Conservation (phyloP, 2,329 filamentous ascomycete species). For the Diaporthe sp. region DNA sequence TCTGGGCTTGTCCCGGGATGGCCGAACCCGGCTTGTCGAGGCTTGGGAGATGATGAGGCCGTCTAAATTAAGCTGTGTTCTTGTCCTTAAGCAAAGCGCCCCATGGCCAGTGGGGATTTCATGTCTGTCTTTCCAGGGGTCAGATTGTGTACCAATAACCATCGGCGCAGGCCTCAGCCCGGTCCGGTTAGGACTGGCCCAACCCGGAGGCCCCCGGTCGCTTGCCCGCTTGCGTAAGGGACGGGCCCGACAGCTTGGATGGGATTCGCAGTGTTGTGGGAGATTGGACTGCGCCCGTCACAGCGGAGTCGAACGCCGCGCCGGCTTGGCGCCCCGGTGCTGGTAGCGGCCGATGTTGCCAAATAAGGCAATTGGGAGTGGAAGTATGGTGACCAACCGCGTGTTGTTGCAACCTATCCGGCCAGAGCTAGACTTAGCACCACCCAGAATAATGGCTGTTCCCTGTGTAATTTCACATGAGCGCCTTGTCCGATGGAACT, state of each 20-base stretch:
- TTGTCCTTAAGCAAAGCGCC: neutral
- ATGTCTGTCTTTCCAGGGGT: neutral
- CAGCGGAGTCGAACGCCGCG: slow-evolving; percentile 22
- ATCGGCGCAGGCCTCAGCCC: neutral
- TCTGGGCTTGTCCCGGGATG: neutral
- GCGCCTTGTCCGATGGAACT: neutral
- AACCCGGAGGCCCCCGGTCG: neutral
- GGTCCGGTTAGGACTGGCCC: neutral
- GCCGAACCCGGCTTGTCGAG: slow-evolving; percentile 1
- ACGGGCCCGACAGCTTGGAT: slow-evolving; percentile 39
- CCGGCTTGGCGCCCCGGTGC: slow-evolving; percentile 21
- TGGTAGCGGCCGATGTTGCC: slow-evolving; percentile 10
- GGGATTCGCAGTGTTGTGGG: slow-evolving; percentile 13
- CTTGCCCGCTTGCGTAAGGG: slow-evolving; percentile 24
- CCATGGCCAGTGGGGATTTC: slow-evolving; percentile 6
- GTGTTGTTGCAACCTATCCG: neutral
- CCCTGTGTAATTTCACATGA: neutral
- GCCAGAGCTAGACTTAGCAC: neutral
- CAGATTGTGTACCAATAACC: neutral
- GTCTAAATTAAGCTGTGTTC: neutral
- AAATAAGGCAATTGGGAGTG: neutral
- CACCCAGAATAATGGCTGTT: neutral
- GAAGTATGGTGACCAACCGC: neutral
- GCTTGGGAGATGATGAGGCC: neutral
- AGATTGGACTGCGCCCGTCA: slow-evolving; percentile 33